Conservation (phyloP, 495 filamentous ascomycete genomes). For the Aspergillus bridgeri region DNA sequence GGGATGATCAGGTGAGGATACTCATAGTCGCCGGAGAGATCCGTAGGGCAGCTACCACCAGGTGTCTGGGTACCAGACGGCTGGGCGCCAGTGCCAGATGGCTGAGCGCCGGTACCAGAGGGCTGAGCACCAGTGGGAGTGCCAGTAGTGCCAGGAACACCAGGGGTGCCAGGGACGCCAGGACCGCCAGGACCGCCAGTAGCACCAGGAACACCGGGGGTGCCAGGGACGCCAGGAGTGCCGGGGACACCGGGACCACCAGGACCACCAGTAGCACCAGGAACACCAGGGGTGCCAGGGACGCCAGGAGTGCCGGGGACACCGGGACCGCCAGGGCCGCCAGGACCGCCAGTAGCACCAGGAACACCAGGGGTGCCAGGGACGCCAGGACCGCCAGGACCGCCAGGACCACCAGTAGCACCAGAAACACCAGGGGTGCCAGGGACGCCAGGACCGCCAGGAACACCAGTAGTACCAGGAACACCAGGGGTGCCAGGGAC, state of each 20-base stretch:
- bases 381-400: constrained; percentile 9
- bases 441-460: constrained; percentile 6
- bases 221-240: constrained; percentile 4
- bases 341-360: constrained; percentile 11
- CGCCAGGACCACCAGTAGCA: not conserved
- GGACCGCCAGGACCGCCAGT: too few relatives aligned
- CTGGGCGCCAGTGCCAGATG: constrained; percentile 7
- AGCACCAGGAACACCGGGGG: constrained; percentile 6
- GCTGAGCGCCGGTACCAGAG: constrained; percentile 6
- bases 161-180: not conserved
- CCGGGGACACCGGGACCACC: constrained; percentile 1
- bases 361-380: not conserved
- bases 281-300: constrained; percentile 7
- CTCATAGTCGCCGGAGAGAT: constrained; percentile 50
- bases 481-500: constrained; percentile 8
- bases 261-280: constrained; percentile 9
- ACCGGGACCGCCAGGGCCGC: constrained; percentile 1
- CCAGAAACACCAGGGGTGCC: constrained; percentile 9
- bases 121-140: constrained; percentile 7
- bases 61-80: constrained; percentile 18
- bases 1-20: constrained; percentile 67
- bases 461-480: constrained; percentile 1
- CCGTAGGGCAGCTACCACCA: constrained; percentile 44
- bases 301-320: constrained; percentile 1
- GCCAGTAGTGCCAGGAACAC: constrained; percentile 7